These are phyloP conservation scores for Blepharisma undulans DNA, from an alignment of 169 alveolate species.

Conservation along the genomic window DNA sequence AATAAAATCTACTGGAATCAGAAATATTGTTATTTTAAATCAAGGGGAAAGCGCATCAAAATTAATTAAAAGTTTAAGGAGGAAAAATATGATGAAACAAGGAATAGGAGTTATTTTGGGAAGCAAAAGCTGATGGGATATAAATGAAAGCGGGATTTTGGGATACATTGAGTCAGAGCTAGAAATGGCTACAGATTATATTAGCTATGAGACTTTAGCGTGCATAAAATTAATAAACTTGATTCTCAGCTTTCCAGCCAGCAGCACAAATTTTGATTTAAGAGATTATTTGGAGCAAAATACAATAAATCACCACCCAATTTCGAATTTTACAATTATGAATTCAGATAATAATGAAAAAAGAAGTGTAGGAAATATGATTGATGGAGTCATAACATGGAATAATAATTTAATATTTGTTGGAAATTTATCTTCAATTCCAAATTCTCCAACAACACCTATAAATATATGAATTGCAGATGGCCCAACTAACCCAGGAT, in stretches of 20 bases:
- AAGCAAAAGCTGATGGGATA: background rate
- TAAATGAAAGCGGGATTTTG: background rate
- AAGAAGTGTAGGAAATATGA: background rate
- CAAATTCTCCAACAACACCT: background rate
- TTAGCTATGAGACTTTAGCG: background rate
- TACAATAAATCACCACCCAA: background rate
- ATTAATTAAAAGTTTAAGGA: background rate
- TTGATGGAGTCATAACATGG: background rate
- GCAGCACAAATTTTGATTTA: too few species aligned
- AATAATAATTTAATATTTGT: background rate
- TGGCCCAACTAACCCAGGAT: background rate
- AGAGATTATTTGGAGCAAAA: background rate
- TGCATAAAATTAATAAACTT: too few species aligned
- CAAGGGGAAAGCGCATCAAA: background rate
- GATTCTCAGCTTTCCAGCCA: background rate
- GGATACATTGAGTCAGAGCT: background rate
- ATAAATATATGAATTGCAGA: background rate
- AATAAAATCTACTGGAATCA: background rate
- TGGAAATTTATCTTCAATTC: background rate
- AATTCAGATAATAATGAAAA: background rate
- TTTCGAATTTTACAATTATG: background rate
- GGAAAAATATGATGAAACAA: background rate
- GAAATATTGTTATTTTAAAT: background rate
- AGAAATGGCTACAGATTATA: background rate
- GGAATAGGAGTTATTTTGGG: background rate